These are phyloP conservation scores for Ascocoryne sarcoides DNA, from an alignment of 2,329 filamentous ascomycete genomes.

Conservation along the genomic window DNA sequence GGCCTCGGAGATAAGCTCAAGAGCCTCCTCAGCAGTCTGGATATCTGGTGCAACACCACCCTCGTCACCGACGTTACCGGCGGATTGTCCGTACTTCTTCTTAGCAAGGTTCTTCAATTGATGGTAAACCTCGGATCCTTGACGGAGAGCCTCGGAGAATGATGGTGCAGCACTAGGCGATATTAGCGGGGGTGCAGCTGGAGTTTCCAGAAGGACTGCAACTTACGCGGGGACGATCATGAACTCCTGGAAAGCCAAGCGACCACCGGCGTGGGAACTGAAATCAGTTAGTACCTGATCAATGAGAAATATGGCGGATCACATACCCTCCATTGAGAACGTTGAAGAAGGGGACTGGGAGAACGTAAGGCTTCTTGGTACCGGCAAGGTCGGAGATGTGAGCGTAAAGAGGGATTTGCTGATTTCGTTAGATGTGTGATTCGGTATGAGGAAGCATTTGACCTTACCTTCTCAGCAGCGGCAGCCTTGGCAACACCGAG, in stretches of 20 bases:
- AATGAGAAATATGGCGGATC: neutral
- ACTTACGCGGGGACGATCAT: constrained; percentile 81
- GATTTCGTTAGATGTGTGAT: neutral
- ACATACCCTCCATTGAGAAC: constrained; percentile 65
- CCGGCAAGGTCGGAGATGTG: constrained; percentile 82
- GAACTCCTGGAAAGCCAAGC: constrained; percentile 92
- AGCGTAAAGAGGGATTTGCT: constrained; percentile 76
- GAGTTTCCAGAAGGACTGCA: neutral
- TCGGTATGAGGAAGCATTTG: neutral
- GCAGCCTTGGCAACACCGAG: constrained; percentile 82
- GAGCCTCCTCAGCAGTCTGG: constrained; percentile 90
- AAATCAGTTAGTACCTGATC: constrained; percentile 11
- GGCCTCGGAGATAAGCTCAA: constrained; percentile 88
- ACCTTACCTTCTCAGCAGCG: constrained; percentile 70
- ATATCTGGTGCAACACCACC: constrained; percentile 99
- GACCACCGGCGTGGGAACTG: constrained; percentile 93
- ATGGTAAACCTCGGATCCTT: constrained; percentile 97
- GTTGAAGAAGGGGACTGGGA: constrained; percentile 90
- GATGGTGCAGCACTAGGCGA: constrained; percentile 62
- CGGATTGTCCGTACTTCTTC: constrained; percentile 99
- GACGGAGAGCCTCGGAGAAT: constrained; percentile 93
- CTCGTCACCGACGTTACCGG: constrained; percentile 98
- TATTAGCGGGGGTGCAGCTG: constrained; percentile 8
- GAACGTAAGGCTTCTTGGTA: constrained; percentile 85
- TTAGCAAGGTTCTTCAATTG: constrained; percentile 93